Conservation (phyloP, 441 rosid genomes). For the Arabidopsis hybrid region DNA sequence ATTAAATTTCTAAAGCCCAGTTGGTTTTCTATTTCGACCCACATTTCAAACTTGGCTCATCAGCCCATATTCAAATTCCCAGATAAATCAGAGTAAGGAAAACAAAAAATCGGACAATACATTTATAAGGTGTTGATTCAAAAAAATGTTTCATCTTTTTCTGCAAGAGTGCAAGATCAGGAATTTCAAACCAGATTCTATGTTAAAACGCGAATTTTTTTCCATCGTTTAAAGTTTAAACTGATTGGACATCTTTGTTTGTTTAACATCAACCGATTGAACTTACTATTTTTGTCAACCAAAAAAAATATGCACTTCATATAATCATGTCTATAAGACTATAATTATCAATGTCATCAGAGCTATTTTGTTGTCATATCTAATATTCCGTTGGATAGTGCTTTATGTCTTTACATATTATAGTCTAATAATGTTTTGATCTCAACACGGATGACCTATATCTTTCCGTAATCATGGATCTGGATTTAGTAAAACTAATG, state of each 20-base stretch:
- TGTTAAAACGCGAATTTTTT: neutral
- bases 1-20: conserved; percentile 24
- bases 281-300: neutral
- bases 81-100: neutral
- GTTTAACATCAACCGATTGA: neutral
- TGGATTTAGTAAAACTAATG: neutral
- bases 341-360: neutral
- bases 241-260: neutral
- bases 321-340: neutral
- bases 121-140: neutral
- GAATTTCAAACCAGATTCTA: neutral
- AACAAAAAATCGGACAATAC: neutral
- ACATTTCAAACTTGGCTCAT: neutral
- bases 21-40: neutral
- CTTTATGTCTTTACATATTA: neutral
- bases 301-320: neutral
- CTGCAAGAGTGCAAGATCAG: neutral
- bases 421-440: neutral
- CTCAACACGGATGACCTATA: neutral
- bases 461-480: neutral
- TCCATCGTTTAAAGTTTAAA: neutral
- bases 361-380: neutral
- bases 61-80: conserved; percentile 4
- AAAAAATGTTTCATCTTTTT: neutral
- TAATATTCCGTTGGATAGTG: neutral